Evolutionary conservation across 495 filamentous ascomycete genomes (phyloP), one percentile per base, ranked within the genome.

Genomic region (Glutinoglossum americanum): DNA sequence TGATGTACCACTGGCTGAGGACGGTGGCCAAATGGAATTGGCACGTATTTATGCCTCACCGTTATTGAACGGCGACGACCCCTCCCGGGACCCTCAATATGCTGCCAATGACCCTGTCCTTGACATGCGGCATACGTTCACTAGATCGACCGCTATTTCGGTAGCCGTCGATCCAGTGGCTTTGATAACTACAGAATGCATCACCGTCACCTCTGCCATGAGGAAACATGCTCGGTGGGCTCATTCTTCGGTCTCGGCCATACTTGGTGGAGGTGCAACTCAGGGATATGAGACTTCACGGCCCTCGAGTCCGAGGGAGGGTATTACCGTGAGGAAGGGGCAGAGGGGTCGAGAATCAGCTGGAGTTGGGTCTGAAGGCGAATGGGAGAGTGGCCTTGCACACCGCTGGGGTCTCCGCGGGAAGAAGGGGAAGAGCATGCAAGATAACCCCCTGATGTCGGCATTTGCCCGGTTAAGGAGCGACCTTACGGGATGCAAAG

Each of bases 121-220:
- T 28, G 49, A 53, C 28, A 53, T 53, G 23, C 49, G 25, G 25
- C 49, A 53, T 15, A 53, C 49, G 19, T 53, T 53, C 17, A 30
- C 49, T 5, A 28, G 32, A 21, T 57, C 59, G 10, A 39, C 49
- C 6, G 48, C 70, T 41, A 67, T 78, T 30, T 69, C 87, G 11
- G 88, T 97, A 49, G 89, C 92, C 41, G 84, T 97, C 51, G 87
- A 97, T 60, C 89, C 92, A 2, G 87, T 96, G 57, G 89, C 93
- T 47, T 71, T 99, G 60, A 89, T 99, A 63, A 93, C 90, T 28
- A 94, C 93, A 71, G 92, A 99, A 83, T 99, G 93, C 68, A 97
- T 99, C 68, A 84, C 88, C 39, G 89, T 99, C 69, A 96, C 92
- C 27, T 94, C 89, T 63, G 89, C 89, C 28, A 94, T 99, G 83